Evolutionary conservation across 495 filamentous ascomycete species (phyloP).

Genomic region (Talaromyces liani): DNA sequence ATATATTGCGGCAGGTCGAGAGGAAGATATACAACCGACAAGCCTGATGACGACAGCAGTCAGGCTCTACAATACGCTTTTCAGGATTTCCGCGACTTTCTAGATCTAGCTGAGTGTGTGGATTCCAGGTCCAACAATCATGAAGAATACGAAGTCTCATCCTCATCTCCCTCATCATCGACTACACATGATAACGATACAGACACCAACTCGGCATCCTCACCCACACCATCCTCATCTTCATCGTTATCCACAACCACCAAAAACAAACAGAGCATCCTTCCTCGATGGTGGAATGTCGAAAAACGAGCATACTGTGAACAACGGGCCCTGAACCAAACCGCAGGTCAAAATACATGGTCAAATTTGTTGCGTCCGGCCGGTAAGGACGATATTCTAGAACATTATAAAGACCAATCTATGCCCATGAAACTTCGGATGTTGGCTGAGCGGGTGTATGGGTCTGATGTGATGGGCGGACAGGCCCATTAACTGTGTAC

Average conservation of each 20-base stretch:
- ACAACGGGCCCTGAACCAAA: constrained; percentile 12
- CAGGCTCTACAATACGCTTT: constrained; percentile 7
- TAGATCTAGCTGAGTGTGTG: constrained; percentile 15
- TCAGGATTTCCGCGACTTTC: constrained; percentile 17
- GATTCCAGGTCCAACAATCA: not conserved
- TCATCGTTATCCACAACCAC: not conserved
- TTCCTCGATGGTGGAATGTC: constrained; percentile 34
- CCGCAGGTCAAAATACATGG: constrained; percentile 12
- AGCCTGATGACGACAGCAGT: constrained; percentile 8
- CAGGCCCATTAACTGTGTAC: not conserved
- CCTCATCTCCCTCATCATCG: not conserved
- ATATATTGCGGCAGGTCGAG: constrained; percentile 15
- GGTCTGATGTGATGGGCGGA: constrained; percentile 7
- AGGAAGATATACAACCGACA: constrained; percentile 15
- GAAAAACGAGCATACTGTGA: constrained; percentile 22
- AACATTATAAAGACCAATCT: constrained; percentile 25
- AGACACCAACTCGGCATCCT: not conserved
- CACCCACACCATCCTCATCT: not conserved
- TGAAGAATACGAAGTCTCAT: constrained; percentile 1
- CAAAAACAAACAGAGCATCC: constrained; percentile 8
- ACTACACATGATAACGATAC: constrained; percentile 4
- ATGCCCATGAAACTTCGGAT: constrained; percentile 39
- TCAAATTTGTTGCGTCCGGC: constrained; percentile 12
- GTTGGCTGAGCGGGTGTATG: constrained; percentile 22
- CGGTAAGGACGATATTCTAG: constrained; percentile 27